Percentiles rank a stretch among this genome's conserved stretches.
phyloP scores from a whole-genome alignment of 768 basidiomycete genomes.

The Steccherinum ochraceum region DNA sequence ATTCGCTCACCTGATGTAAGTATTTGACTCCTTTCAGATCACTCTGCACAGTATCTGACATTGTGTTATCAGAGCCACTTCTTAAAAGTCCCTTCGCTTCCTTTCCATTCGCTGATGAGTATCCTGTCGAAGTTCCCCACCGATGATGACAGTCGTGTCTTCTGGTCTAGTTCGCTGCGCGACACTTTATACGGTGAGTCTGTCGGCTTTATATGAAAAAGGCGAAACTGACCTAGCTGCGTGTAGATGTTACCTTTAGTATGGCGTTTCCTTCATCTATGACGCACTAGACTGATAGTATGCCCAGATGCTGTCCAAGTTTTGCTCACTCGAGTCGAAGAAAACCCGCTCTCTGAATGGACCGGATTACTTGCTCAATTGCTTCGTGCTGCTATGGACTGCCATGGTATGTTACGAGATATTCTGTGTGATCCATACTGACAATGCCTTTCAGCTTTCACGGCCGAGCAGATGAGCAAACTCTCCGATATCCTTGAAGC shows the following conservation, averaged over 20 bases:
- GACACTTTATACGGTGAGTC: slow-evolving; percentile 64
- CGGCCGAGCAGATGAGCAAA: slow-evolving; percentile 48
- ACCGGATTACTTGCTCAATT: slow-evolving; percentile 39
- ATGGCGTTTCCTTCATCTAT: slow-evolving; percentile 2
- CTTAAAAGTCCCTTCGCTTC: slow-evolving; percentile 77
- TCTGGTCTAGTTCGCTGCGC: slow-evolving; percentile 58
- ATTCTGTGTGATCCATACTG: background rate
- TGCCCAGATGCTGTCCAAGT: slow-evolving; percentile 45
- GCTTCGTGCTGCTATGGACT: slow-evolving; percentile 41
- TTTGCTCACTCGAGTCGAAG: slow-evolving; percentile 44
- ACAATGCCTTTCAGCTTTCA: slow-evolving; percentile 44
- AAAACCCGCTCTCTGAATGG: slow-evolving; percentile 27
- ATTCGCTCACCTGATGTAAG: slow-evolving; percentile 75
- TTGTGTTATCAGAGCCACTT: slow-evolving; percentile 70
- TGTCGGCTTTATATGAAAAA: slow-evolving; percentile 2
- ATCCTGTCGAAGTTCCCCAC: slow-evolving; percentile 73
- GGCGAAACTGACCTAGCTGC: slow-evolving; percentile 6
- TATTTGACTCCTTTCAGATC: slow-evolving; percentile 3
- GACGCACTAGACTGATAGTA: slow-evolving; percentile 2
- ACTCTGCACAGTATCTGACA: slow-evolving; percentile 11
- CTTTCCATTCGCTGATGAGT: slow-evolving; percentile 73
- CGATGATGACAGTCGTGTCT: slow-evolving; percentile 69
- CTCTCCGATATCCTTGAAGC: slow-evolving; percentile 39
- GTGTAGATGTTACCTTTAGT: slow-evolving; percentile 32
- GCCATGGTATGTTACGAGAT: slow-evolving; percentile 41